Percentiles rank a stretch among this genome's conserved stretches.
phyloP scores from a whole-genome alignment of 352 stramenopile genomes.

The Pythium insidiosum region DNA sequence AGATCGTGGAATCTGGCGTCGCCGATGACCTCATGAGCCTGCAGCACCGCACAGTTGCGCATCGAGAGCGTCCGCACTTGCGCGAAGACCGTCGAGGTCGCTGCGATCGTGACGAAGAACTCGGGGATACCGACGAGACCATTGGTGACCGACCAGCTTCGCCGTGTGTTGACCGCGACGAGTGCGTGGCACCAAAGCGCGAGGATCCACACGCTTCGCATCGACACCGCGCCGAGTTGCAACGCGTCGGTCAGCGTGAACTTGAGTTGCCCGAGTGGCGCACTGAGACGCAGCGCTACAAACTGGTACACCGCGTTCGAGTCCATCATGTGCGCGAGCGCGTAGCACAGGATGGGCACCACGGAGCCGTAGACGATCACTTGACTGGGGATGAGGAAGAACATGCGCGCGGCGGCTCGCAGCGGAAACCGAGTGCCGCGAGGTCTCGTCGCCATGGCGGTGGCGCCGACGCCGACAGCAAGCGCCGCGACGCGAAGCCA shows the following conservation, averaged over 20 bases:
- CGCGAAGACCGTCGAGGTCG: background rate
- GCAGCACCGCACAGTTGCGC: background rate
- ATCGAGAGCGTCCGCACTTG: background rate
- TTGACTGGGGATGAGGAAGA: constrained; percentile 40
- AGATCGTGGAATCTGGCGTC: too few relatives aligned
- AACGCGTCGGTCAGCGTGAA: constrained; percentile 19
- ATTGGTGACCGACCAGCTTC: background rate
- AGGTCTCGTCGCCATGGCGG: background rate
- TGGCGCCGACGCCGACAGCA: constrained; percentile 5
- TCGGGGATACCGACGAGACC: background rate
- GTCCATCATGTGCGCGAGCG: constrained; percentile 35
- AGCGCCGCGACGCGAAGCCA: constrained; percentile 21
- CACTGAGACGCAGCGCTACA: constrained; percentile 21
- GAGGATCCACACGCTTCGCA: constrained; percentile 37
- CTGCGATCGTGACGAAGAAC: background rate
- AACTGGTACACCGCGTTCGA: constrained; percentile 27
- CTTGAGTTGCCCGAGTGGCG: constrained; percentile 15
- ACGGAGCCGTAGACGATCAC: constrained; percentile 40
- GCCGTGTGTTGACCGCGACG: background rate
- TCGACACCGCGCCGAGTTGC: constrained; percentile 25
- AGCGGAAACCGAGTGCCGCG: background rate
- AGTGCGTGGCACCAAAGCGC: constrained; percentile 19
- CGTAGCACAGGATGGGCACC: constrained; percentile 36
- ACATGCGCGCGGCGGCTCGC: background rate
- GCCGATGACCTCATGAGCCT: background rate